phyloP scores from a whole-genome alignment of 2,329 filamentous ascomycete species.

The Zasmidium citrigriseum region DNA sequence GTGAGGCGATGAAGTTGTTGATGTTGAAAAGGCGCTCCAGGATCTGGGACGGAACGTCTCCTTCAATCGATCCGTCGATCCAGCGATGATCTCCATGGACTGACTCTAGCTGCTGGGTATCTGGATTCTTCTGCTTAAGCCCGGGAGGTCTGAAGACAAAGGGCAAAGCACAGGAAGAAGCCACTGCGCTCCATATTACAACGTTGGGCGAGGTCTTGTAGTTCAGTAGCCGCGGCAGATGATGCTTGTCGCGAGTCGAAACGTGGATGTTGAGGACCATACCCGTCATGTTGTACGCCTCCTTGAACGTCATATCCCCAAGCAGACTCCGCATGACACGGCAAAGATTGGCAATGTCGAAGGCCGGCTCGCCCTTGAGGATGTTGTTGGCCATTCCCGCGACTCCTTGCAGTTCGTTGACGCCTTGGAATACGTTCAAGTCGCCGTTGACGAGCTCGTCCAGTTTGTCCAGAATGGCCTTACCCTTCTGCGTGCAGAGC shows the following conservation, averaged over 20 bases:
- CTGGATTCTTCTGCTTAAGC: constrained; percentile 80
- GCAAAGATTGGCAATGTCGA: constrained; percentile 76
- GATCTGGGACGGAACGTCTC: constrained; percentile 87
- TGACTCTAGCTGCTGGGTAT: constrained; percentile 75
- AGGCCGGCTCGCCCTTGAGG: constrained; percentile 21
- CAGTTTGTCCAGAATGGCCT: constrained; percentile 18
- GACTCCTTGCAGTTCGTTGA: constrained; percentile 21
- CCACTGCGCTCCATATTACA: constrained; percentile 93
- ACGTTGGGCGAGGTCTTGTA: constrained; percentile 93
- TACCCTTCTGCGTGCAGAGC: constrained; percentile 24
- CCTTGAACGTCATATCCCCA: constrained; percentile 90
- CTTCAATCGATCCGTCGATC: constrained; percentile 94
- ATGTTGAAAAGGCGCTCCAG: constrained; percentile 96
- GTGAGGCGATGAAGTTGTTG: constrained; percentile 96
- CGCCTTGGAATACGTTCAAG: constrained; percentile 23
- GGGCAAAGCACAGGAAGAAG: constrained; percentile 92
- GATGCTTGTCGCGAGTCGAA: constrained; percentile 82
- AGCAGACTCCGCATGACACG: constrained; percentile 79
- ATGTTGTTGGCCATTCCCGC: constrained; percentile 21
- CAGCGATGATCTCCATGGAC: constrained; percentile 81
- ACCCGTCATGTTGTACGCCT: constrained; percentile 92
- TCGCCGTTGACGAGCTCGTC: constrained; percentile 23
- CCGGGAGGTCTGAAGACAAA: constrained; percentile 78
- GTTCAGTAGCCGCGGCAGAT: constrained; percentile 83
- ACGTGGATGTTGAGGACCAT: constrained; percentile 93